phyloP scores from a whole-genome alignment of 2,329 filamentous ascomycete species.

The Cytospora paraplurivora region DNA sequence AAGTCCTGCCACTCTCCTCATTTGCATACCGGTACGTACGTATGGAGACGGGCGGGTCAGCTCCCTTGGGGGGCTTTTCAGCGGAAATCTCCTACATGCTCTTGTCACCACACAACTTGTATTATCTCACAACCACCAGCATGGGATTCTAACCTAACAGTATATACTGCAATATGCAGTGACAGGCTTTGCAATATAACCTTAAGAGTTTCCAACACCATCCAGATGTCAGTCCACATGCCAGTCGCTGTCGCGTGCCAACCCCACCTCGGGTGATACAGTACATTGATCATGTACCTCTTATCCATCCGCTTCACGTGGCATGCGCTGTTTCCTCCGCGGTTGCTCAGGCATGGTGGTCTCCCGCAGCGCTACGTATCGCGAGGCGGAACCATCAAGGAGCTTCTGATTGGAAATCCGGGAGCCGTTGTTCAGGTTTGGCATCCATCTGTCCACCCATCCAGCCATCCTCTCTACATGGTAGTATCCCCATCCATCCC shows the following conservation, averaged over 20 bases:
- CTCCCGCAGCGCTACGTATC: neutral
- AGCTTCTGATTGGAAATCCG: neutral
- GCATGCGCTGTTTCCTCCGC: neutral
- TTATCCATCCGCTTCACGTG: constrained; percentile 11
- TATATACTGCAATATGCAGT: too few relatives aligned
- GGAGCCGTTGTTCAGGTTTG: neutral
- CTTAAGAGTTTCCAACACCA: too few relatives aligned
- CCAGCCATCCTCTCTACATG: too few relatives aligned
- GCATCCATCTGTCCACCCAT: neutral
- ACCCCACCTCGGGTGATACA: constrained; percentile 7
- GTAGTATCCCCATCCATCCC: too few relatives aligned
- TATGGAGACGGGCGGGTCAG: neutral
- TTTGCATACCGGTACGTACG: neutral
- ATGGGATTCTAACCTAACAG: too few relatives aligned
- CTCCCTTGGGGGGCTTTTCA: too few relatives aligned
- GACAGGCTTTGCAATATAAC: too few relatives aligned
- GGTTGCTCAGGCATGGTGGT: neutral
- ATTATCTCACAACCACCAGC: too few relatives aligned
- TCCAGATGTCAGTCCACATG: too few relatives aligned
- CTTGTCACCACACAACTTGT: too few relatives aligned
- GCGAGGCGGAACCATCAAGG: neutral
- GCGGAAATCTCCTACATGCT: too few relatives aligned
- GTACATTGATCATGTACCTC: too few relatives aligned
- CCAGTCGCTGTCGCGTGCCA: neutral
- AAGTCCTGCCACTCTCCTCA: neutral